Conservation (phyloP, 2,329 filamentous ascomycete genomes). For the Paecilomyces niveus region DNA sequence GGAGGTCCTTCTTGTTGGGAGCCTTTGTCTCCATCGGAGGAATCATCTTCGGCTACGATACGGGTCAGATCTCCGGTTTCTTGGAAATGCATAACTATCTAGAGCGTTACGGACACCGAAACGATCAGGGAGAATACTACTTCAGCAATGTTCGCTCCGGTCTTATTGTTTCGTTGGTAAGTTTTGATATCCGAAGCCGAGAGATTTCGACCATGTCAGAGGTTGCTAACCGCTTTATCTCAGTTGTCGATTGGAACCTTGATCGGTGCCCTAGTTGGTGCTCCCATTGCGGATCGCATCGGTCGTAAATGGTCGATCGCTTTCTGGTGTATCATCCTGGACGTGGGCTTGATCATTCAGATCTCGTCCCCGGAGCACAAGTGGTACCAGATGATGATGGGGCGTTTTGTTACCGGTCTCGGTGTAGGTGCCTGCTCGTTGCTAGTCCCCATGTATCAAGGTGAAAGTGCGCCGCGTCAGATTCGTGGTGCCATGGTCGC, state of each 20-base stretch:
- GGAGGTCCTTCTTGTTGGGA: constrained; percentile 34
- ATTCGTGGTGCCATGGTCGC: constrained; percentile 39
- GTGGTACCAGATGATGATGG: constrained; percentile 37
- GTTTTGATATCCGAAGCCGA: constrained; percentile 2
- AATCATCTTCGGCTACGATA: constrained; percentile 37
- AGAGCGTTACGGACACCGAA: constrained; percentile 27
- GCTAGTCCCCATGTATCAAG: constrained; percentile 40
- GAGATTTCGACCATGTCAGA: background rate
- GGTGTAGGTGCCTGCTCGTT: constrained; percentile 37
- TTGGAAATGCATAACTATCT: constrained; percentile 36
- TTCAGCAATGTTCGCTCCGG: constrained; percentile 37
- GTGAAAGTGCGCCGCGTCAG: constrained; percentile 37
- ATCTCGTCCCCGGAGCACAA: constrained; percentile 29
- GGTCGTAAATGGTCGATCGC: constrained; percentile 37
- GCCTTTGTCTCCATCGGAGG: constrained; percentile 42
- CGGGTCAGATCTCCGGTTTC: constrained; percentile 39
- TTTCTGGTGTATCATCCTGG: constrained; percentile 32
- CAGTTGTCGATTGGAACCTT: constrained; percentile 39
- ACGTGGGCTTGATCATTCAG: constrained; percentile 36
- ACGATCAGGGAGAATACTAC: constrained; percentile 21
- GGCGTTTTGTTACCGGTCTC: constrained; percentile 36
- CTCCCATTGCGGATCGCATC: constrained; percentile 34
- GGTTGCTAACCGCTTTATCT: background rate
- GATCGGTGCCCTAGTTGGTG: constrained; percentile 34
- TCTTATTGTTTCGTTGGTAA: constrained; percentile 35